These are phyloP conservation scores for Hyparrhenia diplandra DNA, from an alignment of 176 grass and related monocot species.

Conservation along the genomic window DNA sequence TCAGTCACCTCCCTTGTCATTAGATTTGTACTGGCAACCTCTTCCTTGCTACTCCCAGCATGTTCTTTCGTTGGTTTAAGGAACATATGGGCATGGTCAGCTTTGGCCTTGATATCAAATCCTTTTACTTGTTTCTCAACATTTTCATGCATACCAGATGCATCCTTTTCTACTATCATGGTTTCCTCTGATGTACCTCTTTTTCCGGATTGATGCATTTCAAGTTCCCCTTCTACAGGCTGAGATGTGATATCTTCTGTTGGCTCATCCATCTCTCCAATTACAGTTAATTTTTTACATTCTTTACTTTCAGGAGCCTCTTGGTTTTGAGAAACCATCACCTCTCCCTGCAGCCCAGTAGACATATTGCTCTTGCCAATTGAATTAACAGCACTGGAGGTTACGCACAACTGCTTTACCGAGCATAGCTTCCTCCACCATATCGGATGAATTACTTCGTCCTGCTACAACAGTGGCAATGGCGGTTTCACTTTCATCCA, in stretches of 20 bases:
- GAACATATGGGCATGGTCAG: slow-evolving; percentile 13
- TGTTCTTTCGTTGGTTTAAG: slow-evolving; percentile 27
- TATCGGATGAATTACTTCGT: not conserved
- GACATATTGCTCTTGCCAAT: slow-evolving; percentile 28
- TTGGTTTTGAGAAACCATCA: slow-evolving; percentile 6
- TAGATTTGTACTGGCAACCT: slow-evolving; percentile 32
- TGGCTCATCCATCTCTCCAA: slow-evolving; percentile 23
- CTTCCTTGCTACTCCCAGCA: slow-evolving; percentile 34
- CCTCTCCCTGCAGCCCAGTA: slow-evolving; percentile 32
- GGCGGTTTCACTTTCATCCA: not conserved
- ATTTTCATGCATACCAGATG: slow-evolving; percentile 24
- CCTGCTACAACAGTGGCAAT: slow-evolving; percentile 1
- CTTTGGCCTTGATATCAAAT: slow-evolving; percentile 25
- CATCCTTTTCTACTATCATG: slow-evolving; percentile 25
- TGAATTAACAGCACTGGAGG: slow-evolving; percentile 6
- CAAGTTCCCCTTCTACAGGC: not conserved
- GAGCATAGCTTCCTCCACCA: not conserved
- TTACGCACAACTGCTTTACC: slow-evolving; percentile 5
- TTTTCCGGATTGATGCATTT: slow-evolving; percentile 12
- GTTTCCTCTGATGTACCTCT: slow-evolving; percentile 13
- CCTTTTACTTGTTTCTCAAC: slow-evolving; percentile 20
- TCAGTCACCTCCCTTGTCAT: slow-evolving; percentile 43
- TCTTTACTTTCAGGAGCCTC: slow-evolving; percentile 19
- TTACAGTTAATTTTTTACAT: slow-evolving; percentile 2
- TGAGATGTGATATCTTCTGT: not conserved